Percentiles rank a stretch among this genome's conserved stretches.
Evolutionary conservation across 1,284 basidiomycete genomes (phyloP).

Genomic region (Violaceomyces palustris): DNA sequence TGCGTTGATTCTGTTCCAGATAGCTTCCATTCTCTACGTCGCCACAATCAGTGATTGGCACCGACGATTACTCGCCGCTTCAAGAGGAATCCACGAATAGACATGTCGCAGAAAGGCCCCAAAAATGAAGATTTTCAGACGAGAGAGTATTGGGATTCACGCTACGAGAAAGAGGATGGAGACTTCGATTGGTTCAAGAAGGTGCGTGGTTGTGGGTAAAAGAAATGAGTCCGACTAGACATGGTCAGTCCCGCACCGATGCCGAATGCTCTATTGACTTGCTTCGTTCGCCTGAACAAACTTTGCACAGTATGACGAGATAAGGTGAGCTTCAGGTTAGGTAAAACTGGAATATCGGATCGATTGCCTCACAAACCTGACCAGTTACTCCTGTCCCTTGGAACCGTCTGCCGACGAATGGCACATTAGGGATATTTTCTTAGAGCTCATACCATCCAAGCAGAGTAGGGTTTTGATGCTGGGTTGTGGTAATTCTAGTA

Average conservation of each 20-base stretch:
- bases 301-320: conserved; percentile 1
- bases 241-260: too few relatives aligned
- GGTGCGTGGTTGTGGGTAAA: conserved; percentile 10
- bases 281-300: not conserved
- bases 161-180: conserved; percentile 27
- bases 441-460: conserved; percentile 29
- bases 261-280: not conserved
- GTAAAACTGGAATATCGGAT: not conserved
- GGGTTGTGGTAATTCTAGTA: conserved; percentile 45
- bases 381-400: too few relatives aligned
- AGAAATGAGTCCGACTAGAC: too few relatives aligned
- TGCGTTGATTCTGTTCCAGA: too few relatives aligned
- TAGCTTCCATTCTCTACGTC: too few relatives aligned
- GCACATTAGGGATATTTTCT: conserved; percentile 26
- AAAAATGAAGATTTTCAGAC: conserved; percentile 41
- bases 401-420: too few relatives aligned
- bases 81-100: too few relatives aligned
- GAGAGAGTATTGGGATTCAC: conserved; percentile 41
- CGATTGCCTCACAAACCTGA: not conserved
- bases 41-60: too few relatives aligned
- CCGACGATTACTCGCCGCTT: too few relatives aligned
- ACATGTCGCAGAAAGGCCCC: too few relatives aligned
- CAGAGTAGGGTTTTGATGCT: conserved; percentile 42
- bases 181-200: conserved; percentile 48
- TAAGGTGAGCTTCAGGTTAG: conserved; percentile 1